These are phyloP conservation scores for Begonia peltatifolia DNA, from an alignment of 306 rosid genomes.

Conservation along the genomic window DNA sequence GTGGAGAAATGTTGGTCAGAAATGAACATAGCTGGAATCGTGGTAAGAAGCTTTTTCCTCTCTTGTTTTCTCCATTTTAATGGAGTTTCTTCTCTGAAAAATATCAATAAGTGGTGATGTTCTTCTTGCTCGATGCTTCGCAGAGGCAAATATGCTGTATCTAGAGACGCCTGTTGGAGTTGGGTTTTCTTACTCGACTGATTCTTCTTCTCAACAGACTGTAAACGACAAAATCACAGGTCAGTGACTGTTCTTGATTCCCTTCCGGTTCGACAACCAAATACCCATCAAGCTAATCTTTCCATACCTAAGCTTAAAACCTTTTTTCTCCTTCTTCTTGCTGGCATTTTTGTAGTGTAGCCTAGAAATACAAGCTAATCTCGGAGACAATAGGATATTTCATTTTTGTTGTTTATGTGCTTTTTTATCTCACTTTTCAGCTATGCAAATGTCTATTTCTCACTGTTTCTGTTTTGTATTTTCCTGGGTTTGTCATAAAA, in stretches of 20 bases:
- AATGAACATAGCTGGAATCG: conserved; percentile 43
- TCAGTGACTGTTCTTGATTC: background rate
- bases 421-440: conserved; percentile 17
- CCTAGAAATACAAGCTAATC: too few species aligned
- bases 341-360: background rate
- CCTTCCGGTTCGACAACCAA: too few species aligned
- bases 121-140: conserved; percentile 1
- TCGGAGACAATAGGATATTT: too few species aligned
- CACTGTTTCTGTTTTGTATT: conserved; percentile 20
- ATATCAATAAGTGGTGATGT: background rate
- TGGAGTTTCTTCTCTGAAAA: background rate
- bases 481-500: conserved; percentile 9
- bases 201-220: conserved; percentile 31
- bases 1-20: conserved; percentile 23
- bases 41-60: conserved; percentile 11
- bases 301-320: conserved; percentile 12
- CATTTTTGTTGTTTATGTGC: background rate
- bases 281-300: background rate
- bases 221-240: conserved; percentile 44
- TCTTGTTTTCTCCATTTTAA: background rate
- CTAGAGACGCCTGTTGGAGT: conserved; percentile 49
- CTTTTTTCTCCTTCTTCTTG: background rate
- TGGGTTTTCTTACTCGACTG: conserved; percentile 38
- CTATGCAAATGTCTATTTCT: conserved; percentile 20
- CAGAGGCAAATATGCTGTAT: conserved; percentile 51